Conservation (phyloP, 495 filamentous ascomycete genomes). For the Lepidopterella palustris region DNA sequence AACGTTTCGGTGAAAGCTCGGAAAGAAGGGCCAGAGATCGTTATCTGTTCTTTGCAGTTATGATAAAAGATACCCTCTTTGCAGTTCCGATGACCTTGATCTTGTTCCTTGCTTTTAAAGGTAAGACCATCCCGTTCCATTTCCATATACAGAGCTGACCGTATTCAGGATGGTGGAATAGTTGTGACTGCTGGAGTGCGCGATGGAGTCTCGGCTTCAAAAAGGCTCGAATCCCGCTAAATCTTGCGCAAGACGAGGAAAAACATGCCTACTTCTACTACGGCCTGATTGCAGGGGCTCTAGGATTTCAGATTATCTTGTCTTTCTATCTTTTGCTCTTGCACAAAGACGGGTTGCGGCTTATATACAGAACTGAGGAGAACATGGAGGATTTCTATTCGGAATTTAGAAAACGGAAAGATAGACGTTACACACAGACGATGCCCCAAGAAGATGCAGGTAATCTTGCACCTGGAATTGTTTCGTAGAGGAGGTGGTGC, state of each 20-base stretch:
- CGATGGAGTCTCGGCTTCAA: constrained; percentile 6
- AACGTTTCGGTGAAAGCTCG: not conserved
- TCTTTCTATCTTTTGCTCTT: not conserved
- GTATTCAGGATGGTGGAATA: constrained; percentile 13
- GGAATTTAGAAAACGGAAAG: not conserved
- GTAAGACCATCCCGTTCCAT: not conserved
- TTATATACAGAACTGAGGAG: constrained; percentile 5
- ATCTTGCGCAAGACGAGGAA: not conserved
- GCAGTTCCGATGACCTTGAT: constrained; percentile 8
- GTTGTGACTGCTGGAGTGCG: constrained; percentile 14
- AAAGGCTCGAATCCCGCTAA: constrained; percentile 1
- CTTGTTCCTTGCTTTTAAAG: constrained; percentile 12
- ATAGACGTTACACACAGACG: not conserved
- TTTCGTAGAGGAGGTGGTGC: too few relatives aligned
- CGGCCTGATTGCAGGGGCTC: constrained; percentile 5
- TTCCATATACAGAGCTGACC: not conserved
- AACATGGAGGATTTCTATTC: not conserved
- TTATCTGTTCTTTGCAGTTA: constrained; percentile 1
- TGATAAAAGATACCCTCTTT: constrained; percentile 10
- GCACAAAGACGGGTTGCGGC: not conserved
- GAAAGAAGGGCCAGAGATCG: not conserved
- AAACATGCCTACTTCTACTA: constrained; percentile 4
- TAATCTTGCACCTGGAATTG: too few relatives aligned
- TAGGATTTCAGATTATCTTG: constrained; percentile 7
- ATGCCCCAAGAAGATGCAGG: too few relatives aligned